Evolutionary conservation across 192 early-diverging fungal genomes (phyloP), one percentile per base, ranked within the genome.

Genomic region (Coemansia sp.): DNA sequence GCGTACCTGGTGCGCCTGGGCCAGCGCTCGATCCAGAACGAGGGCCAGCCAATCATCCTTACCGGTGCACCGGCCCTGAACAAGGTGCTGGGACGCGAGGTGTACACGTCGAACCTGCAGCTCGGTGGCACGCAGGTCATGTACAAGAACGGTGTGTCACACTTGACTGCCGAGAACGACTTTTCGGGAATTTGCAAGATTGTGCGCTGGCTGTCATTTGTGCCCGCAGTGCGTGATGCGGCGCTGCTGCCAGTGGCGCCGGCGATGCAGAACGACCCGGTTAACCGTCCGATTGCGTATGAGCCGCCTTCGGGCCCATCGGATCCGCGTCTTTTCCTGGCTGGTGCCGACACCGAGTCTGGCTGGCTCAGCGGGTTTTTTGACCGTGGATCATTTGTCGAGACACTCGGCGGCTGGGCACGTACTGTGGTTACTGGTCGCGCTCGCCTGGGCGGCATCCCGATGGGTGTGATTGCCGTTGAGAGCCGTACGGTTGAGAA

Each of bases 41-140:
- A 99, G 76, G 94, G 94, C 64, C 94, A 95, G 61, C 97, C 97
- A 26, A 98, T 99, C 70, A 98, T 99, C 59, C 85, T 98, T 74
- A 98, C 97, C 3, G 97, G 97, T 61, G 94, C 95, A 14, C 90
- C 88, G 9, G 95, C 97, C 24, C 79, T 99, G 52, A 99, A 99
- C 89, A 99, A 99, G 84, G 92, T 99, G 1, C 85, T 97, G 41
- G 97, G 97, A 58, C 90, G 95, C 54, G 94, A 99, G 67, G 97
- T 99, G 2, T 99, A 99, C 81, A 89, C 94, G 16, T 95, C 93
- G 39, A 99, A 99, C 83, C 68, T 99, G 75, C 97, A 99, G 78
- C 85, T 99, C 23, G 97, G 97, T 58, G 97, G 97, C 51, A 97
- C 95, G 23, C 94, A 96, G 81, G 97, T 99, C 81, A 99, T 99